Evolutionary conservation across 2,329 filamentous ascomycete genomes (phyloP), one percentile per base, ranked within the genome.

Genomic region (Cyphellophora europaea): DNA sequence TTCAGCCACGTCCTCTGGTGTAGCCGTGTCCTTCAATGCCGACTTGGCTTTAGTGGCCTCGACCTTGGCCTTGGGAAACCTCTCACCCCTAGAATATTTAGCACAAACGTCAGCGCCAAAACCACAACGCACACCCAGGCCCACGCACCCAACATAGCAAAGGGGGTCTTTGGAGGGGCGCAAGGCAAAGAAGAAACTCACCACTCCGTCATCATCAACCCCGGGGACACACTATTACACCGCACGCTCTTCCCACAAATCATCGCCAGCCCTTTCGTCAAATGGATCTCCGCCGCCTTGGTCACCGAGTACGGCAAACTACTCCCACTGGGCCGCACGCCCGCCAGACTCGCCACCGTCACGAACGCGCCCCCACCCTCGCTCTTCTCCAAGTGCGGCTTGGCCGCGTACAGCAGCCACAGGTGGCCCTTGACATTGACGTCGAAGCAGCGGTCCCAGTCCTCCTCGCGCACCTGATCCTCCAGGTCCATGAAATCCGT

Each of bases 301-400:
- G 81, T 82, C 12, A 88, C 79, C 1, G 77, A 67, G 51, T 91
- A 91, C 3, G 84, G 74, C 44, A 80, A 52, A 2, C 70, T 71
- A 42, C 74, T 80, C 1, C 79, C 79, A 40, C 67, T 73, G 0
- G 73, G 69, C 48, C 69, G 74, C 2, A 82, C 70, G 1, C 77
- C 79, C 0, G 79, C 78, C 15, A 81, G 49, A 29, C 70, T 76
- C 0, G 78, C 74, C 0, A 77, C 80, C 1, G 69, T 74, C 43
- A 82, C 68, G 44, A 83, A 82, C 0, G 63, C 61, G 1, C 77
- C 77, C 38, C 77, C 68, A 10, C 38, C 44, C 19, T 42, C 44
- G 1, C 61, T 61, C 40, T 67, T 62, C 3, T 78, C 75, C 13
- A 78, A 62, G 29, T 74, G 55, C 31, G 59, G 53, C 43, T 65